Evolutionary conservation across 345 rosid species (phyloP).

Genomic region (Syzygium oleosum): DNA sequence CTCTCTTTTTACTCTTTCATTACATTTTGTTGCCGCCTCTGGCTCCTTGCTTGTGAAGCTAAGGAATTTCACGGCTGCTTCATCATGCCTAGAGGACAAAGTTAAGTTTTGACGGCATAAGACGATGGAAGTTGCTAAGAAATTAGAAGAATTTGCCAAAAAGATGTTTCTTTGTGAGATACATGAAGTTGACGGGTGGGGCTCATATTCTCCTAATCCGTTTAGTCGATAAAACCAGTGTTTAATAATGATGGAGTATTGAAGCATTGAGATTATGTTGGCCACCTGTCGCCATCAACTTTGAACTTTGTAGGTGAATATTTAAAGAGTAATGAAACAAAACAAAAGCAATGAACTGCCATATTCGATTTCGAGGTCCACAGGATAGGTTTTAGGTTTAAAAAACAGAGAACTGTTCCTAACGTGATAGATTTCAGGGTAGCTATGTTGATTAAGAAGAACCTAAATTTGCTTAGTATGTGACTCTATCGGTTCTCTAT

Average conservation of each 20-base stretch:
- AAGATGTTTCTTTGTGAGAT: not conserved
- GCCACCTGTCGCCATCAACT: not conserved
- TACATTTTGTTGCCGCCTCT: not conserved
- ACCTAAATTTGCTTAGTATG: not conserved
- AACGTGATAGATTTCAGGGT: not conserved
- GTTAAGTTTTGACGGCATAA: not conserved
- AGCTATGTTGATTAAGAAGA: not conserved
- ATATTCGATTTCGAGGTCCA: not conserved
- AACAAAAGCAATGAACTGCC: accelerated
- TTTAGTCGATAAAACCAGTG: too few species aligned
- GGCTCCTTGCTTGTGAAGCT: not conserved
- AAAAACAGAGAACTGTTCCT: not conserved
- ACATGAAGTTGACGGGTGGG: not conserved
- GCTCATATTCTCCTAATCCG: not conserved
- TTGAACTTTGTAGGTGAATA: not conserved
- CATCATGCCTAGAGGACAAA: not conserved
- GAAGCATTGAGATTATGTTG: not conserved
- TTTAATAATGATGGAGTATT: too few species aligned
- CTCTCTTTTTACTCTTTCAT: not conserved
- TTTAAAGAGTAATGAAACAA: not conserved
- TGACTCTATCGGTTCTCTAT: not conserved
- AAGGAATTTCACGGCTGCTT: not conserved
- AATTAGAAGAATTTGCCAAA: not conserved
- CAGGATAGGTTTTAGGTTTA: not conserved
- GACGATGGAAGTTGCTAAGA: not conserved